Conservation (phyloP, 345 rosid species). For the Melastoma malabathricum region DNA sequence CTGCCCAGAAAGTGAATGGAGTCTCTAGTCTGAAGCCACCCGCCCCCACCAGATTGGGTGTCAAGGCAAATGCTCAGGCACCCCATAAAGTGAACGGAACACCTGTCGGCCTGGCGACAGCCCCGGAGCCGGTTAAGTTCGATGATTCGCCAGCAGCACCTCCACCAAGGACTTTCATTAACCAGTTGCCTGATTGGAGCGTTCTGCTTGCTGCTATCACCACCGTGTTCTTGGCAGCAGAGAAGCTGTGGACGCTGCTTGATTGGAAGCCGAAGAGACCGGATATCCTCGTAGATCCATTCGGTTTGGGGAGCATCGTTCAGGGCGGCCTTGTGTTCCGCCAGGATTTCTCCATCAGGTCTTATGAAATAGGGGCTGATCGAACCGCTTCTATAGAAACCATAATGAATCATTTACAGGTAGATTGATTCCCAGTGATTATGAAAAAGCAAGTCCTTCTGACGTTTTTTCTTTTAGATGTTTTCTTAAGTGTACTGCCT, state of each 20-base stretch:
- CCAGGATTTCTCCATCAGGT: slow-evolving; percentile 47
- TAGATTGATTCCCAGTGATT: slow-evolving; percentile 3
- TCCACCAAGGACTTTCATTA: slow-evolving; percentile 81
- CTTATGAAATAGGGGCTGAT: slow-evolving; percentile 61
- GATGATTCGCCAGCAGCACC: slow-evolving; percentile 33
- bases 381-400: slow-evolving; percentile 67
- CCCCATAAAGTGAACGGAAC: slow-evolving; percentile 78
- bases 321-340: slow-evolving; percentile 35
- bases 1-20: slow-evolving; percentile 22
- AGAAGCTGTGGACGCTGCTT: slow-evolving; percentile 99
- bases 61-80: slow-evolving; percentile 78
- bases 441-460: too few relatives aligned
- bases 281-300: slow-evolving; percentile 77
- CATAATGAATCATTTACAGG: slow-evolving; percentile 59
- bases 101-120: slow-evolving; percentile 30
- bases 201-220: slow-evolving; percentile 99
- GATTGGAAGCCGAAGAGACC: slow-evolving; percentile 90
- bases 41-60: slow-evolving; percentile 38
- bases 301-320: slow-evolving; percentile 58
- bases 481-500: too few relatives aligned
- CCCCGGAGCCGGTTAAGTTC: slow-evolving; percentile 35
- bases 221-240: slow-evolving; percentile 90
- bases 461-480: too few relatives aligned
- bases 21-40: slow-evolving; percentile 32
- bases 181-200: slow-evolving; percentile 98